Conservation (phyloP, 257 asterid genomes). For the Fraxinus pennsylvanica region DNA sequence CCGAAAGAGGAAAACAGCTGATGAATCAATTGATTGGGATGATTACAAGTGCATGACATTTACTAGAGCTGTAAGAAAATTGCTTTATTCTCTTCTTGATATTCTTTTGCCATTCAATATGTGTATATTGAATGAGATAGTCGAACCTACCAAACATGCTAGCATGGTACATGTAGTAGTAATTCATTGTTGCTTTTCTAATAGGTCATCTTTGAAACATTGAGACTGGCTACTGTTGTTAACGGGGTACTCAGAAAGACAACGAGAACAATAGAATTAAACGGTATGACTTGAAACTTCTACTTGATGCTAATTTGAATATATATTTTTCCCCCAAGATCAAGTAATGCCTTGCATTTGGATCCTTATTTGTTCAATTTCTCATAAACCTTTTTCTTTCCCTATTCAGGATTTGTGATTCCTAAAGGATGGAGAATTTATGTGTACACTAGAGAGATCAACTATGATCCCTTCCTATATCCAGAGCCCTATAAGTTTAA, state of each 20-base stretch:
- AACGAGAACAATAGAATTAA: constrained; percentile 51
- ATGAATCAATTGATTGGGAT: constrained; percentile 54
- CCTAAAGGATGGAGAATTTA: constrained; percentile 88
- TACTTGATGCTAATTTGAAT: background rate
- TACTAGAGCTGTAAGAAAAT: constrained; percentile 68
- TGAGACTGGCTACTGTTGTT: constrained; percentile 64
- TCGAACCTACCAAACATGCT: background rate
- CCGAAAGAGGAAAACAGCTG: constrained; percentile 38
- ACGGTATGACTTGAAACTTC: constrained; percentile 41
- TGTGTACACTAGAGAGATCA: constrained; percentile 74
- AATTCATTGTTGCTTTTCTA: background rate
- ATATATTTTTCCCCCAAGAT: background rate
- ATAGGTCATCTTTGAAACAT: constrained; percentile 63
- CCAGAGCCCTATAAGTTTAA: constrained; percentile 67
- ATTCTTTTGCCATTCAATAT: background rate
- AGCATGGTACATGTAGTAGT: background rate
- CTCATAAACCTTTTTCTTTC: background rate
- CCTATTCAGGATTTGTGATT: constrained; percentile 47
- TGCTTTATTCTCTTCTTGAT: background rate
- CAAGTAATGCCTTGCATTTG: background rate
- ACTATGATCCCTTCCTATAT: constrained; percentile 63
- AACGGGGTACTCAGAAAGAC: constrained; percentile 74
- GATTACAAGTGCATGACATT: constrained; percentile 67
- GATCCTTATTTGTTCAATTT: background rate
- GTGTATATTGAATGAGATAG: background rate